phyloP scores from a whole-genome alignment of 2,329 filamentous ascomycete species.

The Fusarium oligoseptatum region DNA sequence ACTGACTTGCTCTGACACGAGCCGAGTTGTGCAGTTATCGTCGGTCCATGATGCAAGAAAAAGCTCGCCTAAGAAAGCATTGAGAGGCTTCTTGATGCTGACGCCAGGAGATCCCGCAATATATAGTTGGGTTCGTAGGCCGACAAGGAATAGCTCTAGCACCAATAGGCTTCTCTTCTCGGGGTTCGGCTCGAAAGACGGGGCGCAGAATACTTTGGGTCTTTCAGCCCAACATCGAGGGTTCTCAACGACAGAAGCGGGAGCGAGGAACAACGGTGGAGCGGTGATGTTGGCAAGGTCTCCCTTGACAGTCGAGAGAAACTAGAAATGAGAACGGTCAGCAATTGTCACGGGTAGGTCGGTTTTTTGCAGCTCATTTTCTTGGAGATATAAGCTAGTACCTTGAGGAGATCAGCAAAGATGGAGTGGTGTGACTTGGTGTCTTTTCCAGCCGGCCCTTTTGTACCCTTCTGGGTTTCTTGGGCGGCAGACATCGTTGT shows the following conservation, averaged over 20 bases:
- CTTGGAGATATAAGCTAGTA: neutral
- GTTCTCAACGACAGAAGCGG: slow-evolving; percentile 64
- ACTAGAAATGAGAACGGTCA: neutral
- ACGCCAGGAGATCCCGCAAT: slow-evolving; percentile 59
- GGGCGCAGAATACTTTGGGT: slow-evolving; percentile 61
- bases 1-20: slow-evolving; percentile 61
- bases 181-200: slow-evolving; percentile 58
- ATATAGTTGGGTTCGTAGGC: slow-evolving; percentile 62
- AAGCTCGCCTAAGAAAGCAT: slow-evolving; percentile 65
- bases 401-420: neutral
- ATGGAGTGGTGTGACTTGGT: neutral
- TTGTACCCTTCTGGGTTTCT: neutral
- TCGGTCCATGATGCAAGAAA: slow-evolving; percentile 59
- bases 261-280: slow-evolving; percentile 63
- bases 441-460: neutral
- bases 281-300: slow-evolving; percentile 66
- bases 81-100: slow-evolving; percentile 66
- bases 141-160: slow-evolving; percentile 61
- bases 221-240: slow-evolving; percentile 64
- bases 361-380: neutral
- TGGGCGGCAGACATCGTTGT: neutral
- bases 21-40: slow-evolving; percentile 45
- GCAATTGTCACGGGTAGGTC: neutral
- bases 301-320: slow-evolving; percentile 54
- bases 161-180: slow-evolving; percentile 59